Conservation (phyloP, 2,329 filamentous ascomycete species). For the Nigrograna mackinnonii region DNA sequence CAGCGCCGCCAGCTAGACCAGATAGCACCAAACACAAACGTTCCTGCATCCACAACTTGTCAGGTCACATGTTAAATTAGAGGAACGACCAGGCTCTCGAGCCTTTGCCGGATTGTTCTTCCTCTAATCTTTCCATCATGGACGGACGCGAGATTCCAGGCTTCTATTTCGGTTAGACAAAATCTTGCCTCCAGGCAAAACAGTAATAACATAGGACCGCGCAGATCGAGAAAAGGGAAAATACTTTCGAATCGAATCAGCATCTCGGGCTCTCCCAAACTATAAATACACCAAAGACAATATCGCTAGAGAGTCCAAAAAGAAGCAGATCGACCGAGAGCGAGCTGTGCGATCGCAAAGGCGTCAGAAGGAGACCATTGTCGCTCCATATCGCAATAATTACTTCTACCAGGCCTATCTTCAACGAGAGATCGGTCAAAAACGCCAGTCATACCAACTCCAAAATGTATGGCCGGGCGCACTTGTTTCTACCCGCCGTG, state of each 20-base stretch:
- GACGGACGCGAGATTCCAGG: slow-evolving; percentile 50
- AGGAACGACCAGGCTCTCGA: no score
- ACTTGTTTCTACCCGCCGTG: no score
- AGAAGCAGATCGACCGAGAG: slow-evolving; percentile 18
- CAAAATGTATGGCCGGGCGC: slow-evolving; percentile 29
- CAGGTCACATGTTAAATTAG: no score
- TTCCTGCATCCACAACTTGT: no score
- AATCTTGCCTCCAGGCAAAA: no score
- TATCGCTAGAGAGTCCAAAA: slow-evolving; percentile 39
- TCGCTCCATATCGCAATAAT: slow-evolving; percentile 16
- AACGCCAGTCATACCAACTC: slow-evolving; percentile 18
- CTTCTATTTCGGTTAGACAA: slow-evolving; percentile 47
- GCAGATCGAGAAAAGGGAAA: slow-evolving; percentile 51
- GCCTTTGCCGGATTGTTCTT: neutral
- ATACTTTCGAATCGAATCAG: slow-evolving; percentile 52
- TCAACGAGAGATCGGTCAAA: slow-evolving; percentile 30
- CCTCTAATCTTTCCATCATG: slow-evolving; percentile 22
- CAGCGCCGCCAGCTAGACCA: no score
- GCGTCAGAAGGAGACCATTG: slow-evolving; percentile 26
- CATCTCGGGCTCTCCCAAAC: slow-evolving; percentile 34
- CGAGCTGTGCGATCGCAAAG: slow-evolving; percentile 12
- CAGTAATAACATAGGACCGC: slow-evolving; percentile 2
- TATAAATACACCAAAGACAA: slow-evolving; percentile 47
- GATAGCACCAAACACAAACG: no score
- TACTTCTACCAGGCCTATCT: slow-evolving; percentile 20